phyloP scores from a whole-genome alignment of 139 green algal genomes.

The Trebouxia sp. region DNA sequence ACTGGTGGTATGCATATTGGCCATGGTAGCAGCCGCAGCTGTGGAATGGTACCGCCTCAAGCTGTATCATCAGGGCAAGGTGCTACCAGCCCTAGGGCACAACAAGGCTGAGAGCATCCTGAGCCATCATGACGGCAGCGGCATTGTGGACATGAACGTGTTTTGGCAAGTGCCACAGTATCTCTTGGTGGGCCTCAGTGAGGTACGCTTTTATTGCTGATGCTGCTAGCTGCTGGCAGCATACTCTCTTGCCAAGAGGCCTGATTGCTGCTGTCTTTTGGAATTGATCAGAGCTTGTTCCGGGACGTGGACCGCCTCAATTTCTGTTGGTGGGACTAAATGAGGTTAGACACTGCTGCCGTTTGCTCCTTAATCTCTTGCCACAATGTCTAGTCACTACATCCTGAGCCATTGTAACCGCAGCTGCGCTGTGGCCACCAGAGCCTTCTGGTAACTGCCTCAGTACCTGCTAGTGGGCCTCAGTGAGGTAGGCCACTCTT shows the following conservation, averaged over 20 bases:
- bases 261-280: too few species aligned
- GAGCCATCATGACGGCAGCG: slow-evolving; percentile 25
- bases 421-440: too few species aligned
- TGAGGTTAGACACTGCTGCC: too few species aligned
- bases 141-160: slow-evolving; percentile 50
- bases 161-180: slow-evolving; percentile 85
- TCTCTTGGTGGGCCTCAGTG: slow-evolving; percentile 77
- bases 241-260: too few species aligned
- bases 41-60: slow-evolving; percentile 73
- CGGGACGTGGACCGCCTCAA: too few species aligned
- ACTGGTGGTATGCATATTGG: slow-evolving; percentile 70
- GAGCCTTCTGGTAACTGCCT: too few species aligned
- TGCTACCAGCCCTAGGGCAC: slow-evolving; percentile 3
- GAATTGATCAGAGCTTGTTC: neutral
- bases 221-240: neutral
- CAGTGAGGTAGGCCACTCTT: too few species aligned
- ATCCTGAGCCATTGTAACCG: too few species aligned
- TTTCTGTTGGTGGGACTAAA: too few species aligned
- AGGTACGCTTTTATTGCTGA: slow-evolving; percentile 53
- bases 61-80: slow-evolving; percentile 42
- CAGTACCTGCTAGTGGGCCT: too few species aligned
- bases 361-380: too few species aligned
- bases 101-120: slow-evolving; percentile 31
- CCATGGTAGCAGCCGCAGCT: slow-evolving; percentile 72
- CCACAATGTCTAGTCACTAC: too few species aligned